Conservation (phyloP, 805 yeast species). For the Hanseniaspora jakobsenii region DNA sequence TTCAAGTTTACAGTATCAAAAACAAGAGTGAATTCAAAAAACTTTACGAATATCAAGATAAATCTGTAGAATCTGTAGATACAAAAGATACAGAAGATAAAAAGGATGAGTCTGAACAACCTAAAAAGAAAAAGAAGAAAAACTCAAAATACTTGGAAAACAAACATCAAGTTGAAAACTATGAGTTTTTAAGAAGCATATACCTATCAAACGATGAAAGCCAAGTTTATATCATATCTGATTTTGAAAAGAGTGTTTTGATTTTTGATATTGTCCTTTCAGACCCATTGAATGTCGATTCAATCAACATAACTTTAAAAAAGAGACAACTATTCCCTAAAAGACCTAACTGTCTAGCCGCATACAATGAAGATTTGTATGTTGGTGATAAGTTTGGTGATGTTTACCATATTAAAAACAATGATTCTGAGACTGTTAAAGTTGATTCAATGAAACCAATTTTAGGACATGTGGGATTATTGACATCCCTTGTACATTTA, state of each 20-base stretch:
- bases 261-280: constrained; percentile 42
- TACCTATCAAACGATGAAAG: constrained; percentile 41
- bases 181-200: constrained; percentile 57
- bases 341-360: constrained; percentile 76
- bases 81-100: constrained; percentile 30
- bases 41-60: constrained; percentile 34
- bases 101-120: constrained; percentile 21
- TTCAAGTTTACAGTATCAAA: constrained; percentile 39
- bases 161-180: constrained; percentile 55
- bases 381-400: constrained; percentile 96
- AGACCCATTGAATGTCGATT: no score
- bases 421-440: constrained; percentile 25
- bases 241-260: constrained; percentile 69
- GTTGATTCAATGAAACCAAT: constrained; percentile 52
- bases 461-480: constrained; percentile 93
- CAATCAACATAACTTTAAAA: no score
- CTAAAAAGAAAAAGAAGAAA: constrained; percentile 27
- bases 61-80: constrained; percentile 38
- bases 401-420: constrained; percentile 47
- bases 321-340: constrained; percentile 80
- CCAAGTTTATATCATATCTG: constrained; percentile 57
- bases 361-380: constrained; percentile 45
- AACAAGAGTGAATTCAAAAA: constrained; percentile 27
- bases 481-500: constrained; percentile 49
- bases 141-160: constrained; percentile 45